Percentiles rank a stretch among this genome's conserved stretches.
These are phyloP conservation scores for Cadophora malorum DNA, from an alignment of 2,329 filamentous ascomycete species.

Conservation along the genomic window DNA sequence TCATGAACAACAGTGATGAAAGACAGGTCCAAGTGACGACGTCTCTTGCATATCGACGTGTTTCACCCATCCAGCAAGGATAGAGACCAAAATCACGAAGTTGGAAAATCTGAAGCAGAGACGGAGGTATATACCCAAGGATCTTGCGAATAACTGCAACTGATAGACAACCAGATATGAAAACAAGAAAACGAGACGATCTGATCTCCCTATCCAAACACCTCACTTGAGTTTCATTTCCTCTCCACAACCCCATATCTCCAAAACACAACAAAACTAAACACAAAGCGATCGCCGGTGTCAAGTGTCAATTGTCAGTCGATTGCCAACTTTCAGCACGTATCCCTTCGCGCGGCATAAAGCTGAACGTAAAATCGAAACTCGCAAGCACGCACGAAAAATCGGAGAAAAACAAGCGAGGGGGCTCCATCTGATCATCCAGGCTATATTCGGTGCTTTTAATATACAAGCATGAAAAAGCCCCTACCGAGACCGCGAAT, in stretches of 20 bases:
- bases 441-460: constrained; percentile 10
- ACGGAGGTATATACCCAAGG: not conserved
- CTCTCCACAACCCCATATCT: constrained; percentile 16
- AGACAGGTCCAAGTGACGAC: not conserved
- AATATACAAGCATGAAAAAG: constrained; percentile 19
- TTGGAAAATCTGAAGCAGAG: not conserved
- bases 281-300: not conserved
- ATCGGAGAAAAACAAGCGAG: constrained; percentile 18
- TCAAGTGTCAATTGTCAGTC: constrained; percentile 3
- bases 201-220: constrained; percentile 3
- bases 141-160: not conserved
- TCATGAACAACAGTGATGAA: not conserved
- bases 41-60: not conserved
- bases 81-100: not conserved
- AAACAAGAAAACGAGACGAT: constrained; percentile 3
- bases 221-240: constrained; percentile 10
- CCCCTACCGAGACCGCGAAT: constrained; percentile 12
- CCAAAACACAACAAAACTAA: constrained; percentile 8
- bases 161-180: not conserved
- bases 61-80: not conserved
- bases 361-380: constrained; percentile 13
- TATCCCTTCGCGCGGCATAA: constrained; percentile 14
- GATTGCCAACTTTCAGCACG: not conserved
- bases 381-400: not conserved
- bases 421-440: not conserved